phyloP scores from a whole-genome alignment of 371 early-diverging fungal species.

The Mucor sp. region DNA sequence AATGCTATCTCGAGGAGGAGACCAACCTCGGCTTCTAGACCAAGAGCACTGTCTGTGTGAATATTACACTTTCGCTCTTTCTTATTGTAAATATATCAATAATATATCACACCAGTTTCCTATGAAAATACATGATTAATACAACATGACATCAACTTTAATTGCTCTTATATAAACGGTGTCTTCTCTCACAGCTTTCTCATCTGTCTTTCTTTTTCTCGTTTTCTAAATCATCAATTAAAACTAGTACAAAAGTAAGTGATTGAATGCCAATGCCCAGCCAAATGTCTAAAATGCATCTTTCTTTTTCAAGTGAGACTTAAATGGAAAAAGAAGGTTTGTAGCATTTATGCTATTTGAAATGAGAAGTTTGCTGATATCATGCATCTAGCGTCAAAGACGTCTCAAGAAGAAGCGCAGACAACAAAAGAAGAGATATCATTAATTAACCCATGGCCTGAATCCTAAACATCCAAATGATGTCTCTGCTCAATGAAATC shows the following conservation, averaged over 20 bases:
- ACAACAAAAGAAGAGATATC: slow-evolving; percentile 28
- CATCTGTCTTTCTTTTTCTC: neutral
- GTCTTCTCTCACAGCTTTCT: neutral
- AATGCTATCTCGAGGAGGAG: slow-evolving; percentile 1
- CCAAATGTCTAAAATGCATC: neutral
- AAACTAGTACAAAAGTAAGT: neutral
- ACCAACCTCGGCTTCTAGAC: neutral
- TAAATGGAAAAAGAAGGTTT: slow-evolving; percentile 35
- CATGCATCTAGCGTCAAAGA: slow-evolving; percentile 38
- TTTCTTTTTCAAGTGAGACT: slow-evolving; percentile 21
- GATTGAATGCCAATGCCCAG: neutral
- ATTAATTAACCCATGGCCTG: neutral
- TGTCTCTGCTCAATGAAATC: neutral
- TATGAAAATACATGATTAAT: neutral
- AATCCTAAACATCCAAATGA: neutral
- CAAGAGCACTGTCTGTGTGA: slow-evolving; percentile 4
- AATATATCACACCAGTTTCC: neutral
- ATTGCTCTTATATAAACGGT: neutral
- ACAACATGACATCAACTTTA: neutral
- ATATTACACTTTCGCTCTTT: neutral
- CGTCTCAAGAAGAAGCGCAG: slow-evolving; percentile 33
- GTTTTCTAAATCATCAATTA: neutral
- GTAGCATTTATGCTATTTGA: neutral
- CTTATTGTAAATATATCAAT: neutral
- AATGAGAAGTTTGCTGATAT: neutral